A percentile compares a stretch with the other conserved stretches of the same genome.
phyloP scores from a whole-genome alignment of 257 asterid species.

The Penstemon newberryi region DNA sequence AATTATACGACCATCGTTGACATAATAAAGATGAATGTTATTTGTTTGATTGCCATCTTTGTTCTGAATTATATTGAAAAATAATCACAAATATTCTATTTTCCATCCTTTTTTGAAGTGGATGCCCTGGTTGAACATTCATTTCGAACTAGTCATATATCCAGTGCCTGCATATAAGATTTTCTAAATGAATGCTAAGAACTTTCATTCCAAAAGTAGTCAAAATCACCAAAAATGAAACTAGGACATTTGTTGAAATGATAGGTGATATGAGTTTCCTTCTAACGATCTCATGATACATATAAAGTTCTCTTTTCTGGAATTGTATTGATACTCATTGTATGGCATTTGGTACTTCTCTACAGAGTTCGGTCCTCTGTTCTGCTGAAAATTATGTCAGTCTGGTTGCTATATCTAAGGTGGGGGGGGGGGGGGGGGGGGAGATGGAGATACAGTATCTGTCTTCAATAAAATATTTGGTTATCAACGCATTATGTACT shows the following conservation, averaged over 20 bases:
- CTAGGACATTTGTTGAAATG: neutral
- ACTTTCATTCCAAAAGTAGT: neutral
- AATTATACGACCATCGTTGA: too few relatives aligned
- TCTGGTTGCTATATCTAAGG: conserved; percentile 8
- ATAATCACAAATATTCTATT: too few relatives aligned
- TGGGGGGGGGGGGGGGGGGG: neutral
- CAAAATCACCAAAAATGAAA: neutral
- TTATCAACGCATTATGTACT: neutral
- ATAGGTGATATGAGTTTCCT: neutral
- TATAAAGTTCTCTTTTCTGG: too few relatives aligned
- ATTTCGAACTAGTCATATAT: neutral
- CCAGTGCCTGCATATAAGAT: neutral
- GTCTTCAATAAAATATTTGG: neutral
- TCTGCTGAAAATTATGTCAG: neutral
- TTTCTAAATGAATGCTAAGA: neutral
- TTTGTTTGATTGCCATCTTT: too few relatives aligned
- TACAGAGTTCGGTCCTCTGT: too few relatives aligned
- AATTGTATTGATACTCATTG: too few relatives aligned
- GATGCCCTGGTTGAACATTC: neutral
- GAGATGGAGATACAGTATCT: neutral
- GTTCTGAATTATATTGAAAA: too few relatives aligned
- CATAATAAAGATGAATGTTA: too few relatives aligned
- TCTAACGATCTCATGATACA: neutral
- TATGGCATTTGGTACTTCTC: too few relatives aligned
- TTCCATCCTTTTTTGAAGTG: too few relatives aligned